Base-by-base conservation (phyloP, 805 yeast genomes). In the Torulaspora indica region DNA sequence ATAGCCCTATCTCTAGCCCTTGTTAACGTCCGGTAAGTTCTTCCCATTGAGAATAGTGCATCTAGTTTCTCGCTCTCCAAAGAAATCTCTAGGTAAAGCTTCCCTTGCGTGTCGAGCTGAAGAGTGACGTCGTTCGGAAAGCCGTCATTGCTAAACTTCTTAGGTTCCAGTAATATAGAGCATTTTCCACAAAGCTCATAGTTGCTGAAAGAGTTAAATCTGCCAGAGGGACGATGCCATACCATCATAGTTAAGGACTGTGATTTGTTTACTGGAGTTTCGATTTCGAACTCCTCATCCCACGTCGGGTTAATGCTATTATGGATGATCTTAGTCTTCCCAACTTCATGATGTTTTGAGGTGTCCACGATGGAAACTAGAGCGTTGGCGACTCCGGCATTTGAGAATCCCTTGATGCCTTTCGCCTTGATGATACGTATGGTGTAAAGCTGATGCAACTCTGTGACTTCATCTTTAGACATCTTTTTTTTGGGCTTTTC, bases 221-320 rank as follows among this genome's bases (percentile, higher is more conserved):
- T 54, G 32, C 63, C 67, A 0, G 70, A 55, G 7, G 73, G 66
- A 33, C 78, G 82, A 55, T 82, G 82, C 95, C 95, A 86, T 0
- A 85, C 76, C 1, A 82, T 80, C 1, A 79, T 75, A 1, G 79
- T 73, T 1, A 84, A 51, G 22, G 77, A 70, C 29, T 73, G 66
- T 1, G 75, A 58, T 1, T 73, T 63, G 17, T 70, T 64, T 0
- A 74, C 71, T 0, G 65, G 63, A 3, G 71, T 56, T 25, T 58
- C 66, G 22, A 67, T 46, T 60, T 88, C 95, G 60, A 88, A 86
- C 45, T 84, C 85, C 67, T 90, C 96, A 55, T 86, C 85, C 95
- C 95, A 91, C 12, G 75, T 77, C 0, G 97, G 96, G 54, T 80
- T 79, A 27, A 75, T 66, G 4, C 81, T 77, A 42, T 77, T 77